Base-by-base conservation (phyloP, 2,329 filamentous ascomycete species). In the Zalaria obscura region DNA sequence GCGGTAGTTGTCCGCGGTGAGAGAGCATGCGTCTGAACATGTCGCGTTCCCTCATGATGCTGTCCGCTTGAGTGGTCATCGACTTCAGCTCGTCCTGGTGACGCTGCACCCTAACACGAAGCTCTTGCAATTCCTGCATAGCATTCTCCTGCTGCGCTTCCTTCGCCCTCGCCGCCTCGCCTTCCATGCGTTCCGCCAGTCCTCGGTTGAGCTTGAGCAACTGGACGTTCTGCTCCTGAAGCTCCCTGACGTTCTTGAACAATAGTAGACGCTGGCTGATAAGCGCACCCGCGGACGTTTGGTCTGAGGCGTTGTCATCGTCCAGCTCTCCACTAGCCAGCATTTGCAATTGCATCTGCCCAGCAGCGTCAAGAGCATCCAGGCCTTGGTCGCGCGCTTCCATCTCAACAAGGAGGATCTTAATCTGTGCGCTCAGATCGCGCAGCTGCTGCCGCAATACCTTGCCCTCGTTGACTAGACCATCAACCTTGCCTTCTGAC, bases 21-120 rank as follows among this genome's bases (percentile, higher is more conserved):
- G 89, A 83, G 27, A 95, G 74, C 68, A 96, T 88, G 40, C 88
- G 86, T 25, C 89, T 80, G 78, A 95, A 96, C 76, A 95, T 95
- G 57, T 98, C 89, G 47, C 91, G 80, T 64, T 98, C 91, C 53
- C 87, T 85, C 57, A 91, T 86, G 59, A 93, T 94, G 59, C 85
- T 93, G 66, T 94, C 85, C 48, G 87, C 83, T 43, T 88, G 84
- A 27, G 82, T 78, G 35, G 82, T 77, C 49, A 94, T 80, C 8
- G 83, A 83, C 50, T 80, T 76, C 40, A 93, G 76, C 57, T 95
- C 87, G 48, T 95, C 89, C 44, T 85, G 78, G 59, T 79, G 89
- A 59, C 82, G 78, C 49, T 80, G 73, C 25, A 93, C 72, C 49
- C 86, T 78, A 40, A 80, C 75, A 47, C 84, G 72, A 28, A 91